A percentile compares a stretch with the other conserved stretches of the same genome.
These are phyloP conservation scores for Eucalyptus pumila DNA, from an alignment of 345 rosid genomes.

Conservation along the genomic window DNA sequence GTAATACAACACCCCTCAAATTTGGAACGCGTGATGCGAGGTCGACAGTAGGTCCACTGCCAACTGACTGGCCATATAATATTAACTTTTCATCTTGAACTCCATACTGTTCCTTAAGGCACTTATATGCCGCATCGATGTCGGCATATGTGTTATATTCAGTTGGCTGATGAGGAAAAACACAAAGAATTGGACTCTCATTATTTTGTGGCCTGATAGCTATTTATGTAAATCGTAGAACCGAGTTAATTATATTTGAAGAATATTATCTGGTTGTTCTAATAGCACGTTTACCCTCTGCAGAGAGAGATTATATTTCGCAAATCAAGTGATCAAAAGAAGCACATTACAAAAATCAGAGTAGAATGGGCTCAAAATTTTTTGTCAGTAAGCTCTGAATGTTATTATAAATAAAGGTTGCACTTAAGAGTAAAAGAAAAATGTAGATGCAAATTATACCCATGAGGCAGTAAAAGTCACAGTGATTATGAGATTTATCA, in stretches of 20 bases:
- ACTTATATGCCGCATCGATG: slow-evolving; percentile 72
- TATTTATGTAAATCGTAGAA: neutral
- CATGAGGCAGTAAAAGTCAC: neutral
- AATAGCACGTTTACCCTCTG: neutral
- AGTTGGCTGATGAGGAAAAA: slow-evolving; percentile 44
- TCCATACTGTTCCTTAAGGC: slow-evolving; percentile 81
- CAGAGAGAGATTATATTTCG: neutral
- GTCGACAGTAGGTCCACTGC: slow-evolving; percentile 96
- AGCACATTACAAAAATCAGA: neutral
- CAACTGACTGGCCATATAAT: slow-evolving; percentile 95
- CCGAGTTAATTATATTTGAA: neutral
- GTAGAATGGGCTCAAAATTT: neutral
- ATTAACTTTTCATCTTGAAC: slow-evolving; percentile 83
- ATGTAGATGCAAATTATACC: neutral
- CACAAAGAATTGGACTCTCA: neutral
- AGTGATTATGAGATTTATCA: neutral
- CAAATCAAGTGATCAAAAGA: neutral
- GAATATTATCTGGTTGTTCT: neutral
- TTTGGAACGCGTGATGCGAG: slow-evolving; percentile 75
- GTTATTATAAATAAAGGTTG: neutral
- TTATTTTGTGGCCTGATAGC: neutral
- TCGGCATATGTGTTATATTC: slow-evolving; percentile 94
- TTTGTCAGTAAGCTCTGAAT: neutral
- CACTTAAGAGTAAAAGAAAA: neutral
- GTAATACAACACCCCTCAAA: slow-evolving; percentile 75